Evolutionary conservation across 371 early-diverging fungal species (phyloP), one percentile per base, ranked within the genome.

Genomic region (Haplosporangium sp.): DNA sequence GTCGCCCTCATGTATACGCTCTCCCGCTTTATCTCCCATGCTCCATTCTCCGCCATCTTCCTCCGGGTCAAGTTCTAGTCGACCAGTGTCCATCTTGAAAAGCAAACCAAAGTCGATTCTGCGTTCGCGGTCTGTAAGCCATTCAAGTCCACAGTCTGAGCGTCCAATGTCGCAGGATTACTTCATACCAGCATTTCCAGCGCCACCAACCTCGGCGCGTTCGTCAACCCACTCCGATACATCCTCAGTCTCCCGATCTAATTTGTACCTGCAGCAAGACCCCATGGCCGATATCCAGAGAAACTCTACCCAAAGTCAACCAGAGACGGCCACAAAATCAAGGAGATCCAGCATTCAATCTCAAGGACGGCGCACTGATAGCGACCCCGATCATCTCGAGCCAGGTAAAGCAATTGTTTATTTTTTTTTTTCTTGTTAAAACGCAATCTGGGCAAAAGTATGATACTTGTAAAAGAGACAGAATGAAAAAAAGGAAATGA

Each of bases 31-130:
- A n/a, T n/a, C n/a, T n/a, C n/a, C 40, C 12, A 42, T 38, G 20
- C 45, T 18, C 21, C 58, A 41, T 58, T 20, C 43, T 42, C 23
- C 46, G 6, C 51, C 23, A n/a, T 6, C 48, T 42, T 37, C 43
- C 45, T 12, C 21, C 5, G n/a, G 40, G 16, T 20, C 59, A 9
- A 48, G 51, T 16, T 7, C 59, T 11, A 16, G 29, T 40, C 63
- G 37, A 21, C 69, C 75, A 8, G 69, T 69, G 1, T 64, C 75
- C 18, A 69, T 74, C 21, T 55, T 69, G 7, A 74, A 74, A 52
- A 55, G 21, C 40, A 46, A 64, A 41, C 75, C 75, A 41, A 68
- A 64, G 41, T 74, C 69, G 6, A 74, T 65, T 42, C 54, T 74
- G 16, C 61, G 75, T 6, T 48, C 69, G 14, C 64, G 69, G 16